These are phyloP conservation scores for Phaeosphaeriaceae sp. DNA, from an alignment of 2,329 filamentous ascomycete genomes.

Conservation along the genomic window DNA sequence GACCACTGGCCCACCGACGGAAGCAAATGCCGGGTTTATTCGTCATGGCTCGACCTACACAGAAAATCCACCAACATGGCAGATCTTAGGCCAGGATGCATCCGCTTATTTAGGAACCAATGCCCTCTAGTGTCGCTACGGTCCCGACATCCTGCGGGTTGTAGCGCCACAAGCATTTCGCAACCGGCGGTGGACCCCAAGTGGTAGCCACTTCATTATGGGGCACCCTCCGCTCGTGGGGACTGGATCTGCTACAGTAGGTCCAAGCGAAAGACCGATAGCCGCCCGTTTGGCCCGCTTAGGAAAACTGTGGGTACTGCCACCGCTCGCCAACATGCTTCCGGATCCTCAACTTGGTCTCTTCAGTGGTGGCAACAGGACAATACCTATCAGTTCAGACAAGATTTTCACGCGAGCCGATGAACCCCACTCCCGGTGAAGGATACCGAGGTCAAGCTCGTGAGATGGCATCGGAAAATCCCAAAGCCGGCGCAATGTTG, in stretches of 20 bases:
- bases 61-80: background rate
- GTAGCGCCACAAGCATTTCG: background rate
- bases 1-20: no score
- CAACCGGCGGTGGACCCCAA: background rate
- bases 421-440: no score
- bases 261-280: conserved; percentile 11
- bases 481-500: background rate
- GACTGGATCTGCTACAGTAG: conserved; percentile 12
- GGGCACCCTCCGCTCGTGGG: conserved; percentile 18
- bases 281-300: conserved; percentile 9
- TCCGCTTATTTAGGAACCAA: background rate
- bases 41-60: background rate
- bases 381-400: no score
- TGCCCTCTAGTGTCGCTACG: no score
- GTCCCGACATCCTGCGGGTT: background rate
- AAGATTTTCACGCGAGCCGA: no score
- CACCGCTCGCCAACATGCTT: background rate
- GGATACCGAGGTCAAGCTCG: background rate
- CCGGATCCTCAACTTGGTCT: background rate
- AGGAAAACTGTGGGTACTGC: background rate
- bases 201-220: conserved; percentile 23
- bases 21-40: background rate
- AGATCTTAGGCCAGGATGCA: background rate
- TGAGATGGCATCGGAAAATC: background rate
- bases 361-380: background rate